phyloP scores from a whole-genome alignment of 1,284 basidiomycete species.

The Puccinia coronata region DNA sequence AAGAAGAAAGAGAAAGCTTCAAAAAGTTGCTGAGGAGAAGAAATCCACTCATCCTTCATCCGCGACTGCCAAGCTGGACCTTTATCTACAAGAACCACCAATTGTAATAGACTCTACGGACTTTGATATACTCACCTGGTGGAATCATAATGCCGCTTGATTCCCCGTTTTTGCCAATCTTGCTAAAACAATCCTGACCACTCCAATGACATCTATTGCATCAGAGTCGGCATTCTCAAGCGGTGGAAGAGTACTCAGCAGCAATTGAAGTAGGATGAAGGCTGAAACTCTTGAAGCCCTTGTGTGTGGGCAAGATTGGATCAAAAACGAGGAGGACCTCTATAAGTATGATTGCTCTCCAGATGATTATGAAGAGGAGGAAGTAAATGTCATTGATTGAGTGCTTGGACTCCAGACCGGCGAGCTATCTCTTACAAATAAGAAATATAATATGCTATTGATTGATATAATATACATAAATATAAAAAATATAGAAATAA shows the following conservation, averaged over 20 bases:
- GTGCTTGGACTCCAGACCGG: too few relatives aligned
- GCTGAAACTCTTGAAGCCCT: not conserved
- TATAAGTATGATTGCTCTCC: not conserved
- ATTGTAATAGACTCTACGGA: not conserved
- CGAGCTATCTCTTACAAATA: too few relatives aligned
- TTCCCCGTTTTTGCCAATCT: not conserved
- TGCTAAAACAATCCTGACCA: not conserved
- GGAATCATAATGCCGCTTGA: not conserved
- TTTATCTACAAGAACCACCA: slow-evolving; percentile 17
- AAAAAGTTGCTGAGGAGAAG: not conserved
- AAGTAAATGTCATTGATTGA: too few relatives aligned
- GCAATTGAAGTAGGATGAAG: not conserved
- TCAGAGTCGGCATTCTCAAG: slow-evolving; percentile 1
- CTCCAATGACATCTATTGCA: not conserved
- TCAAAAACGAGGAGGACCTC: not conserved
- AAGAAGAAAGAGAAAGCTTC: not conserved
- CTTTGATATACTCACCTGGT: slow-evolving; percentile 5
- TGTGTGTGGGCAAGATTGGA: slow-evolving; percentile 15
- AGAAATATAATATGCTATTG: too few relatives aligned
- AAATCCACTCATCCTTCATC: not conserved
- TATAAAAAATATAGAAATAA: too few relatives aligned
- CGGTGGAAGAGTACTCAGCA: not conserved
- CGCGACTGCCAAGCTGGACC: not conserved
- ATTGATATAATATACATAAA: too few relatives aligned
- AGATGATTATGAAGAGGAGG: too few relatives aligned